Base-by-base conservation (phyloP, 2,329 filamentous ascomycete genomes). In the Aspergillus caelatus region DNA sequence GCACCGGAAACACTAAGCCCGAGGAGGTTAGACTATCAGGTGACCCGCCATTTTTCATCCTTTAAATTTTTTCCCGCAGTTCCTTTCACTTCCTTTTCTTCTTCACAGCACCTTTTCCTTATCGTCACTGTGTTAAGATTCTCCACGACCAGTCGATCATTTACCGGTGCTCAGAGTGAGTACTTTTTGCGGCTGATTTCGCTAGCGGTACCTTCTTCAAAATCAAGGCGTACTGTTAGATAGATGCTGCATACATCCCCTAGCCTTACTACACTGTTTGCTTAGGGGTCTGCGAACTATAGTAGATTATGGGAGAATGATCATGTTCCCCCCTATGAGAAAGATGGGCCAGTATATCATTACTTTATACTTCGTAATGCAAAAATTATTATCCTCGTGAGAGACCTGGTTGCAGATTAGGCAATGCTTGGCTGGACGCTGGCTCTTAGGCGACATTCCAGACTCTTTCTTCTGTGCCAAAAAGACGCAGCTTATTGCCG, bases 161-260 rank as follows among this genome's bases (percentile, higher is more conserved):
- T 95, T 86, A 88, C 81, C 81, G 83, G 88, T 95, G 94, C 92
- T 92, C 78, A 97, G 91, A 97, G 77, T 78, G 83, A 91, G 81
- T 75, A 70, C 53, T 65, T 62, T 39, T 78, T 82, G 89, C 91
- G 92, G 91, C 90, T 91, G 39, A 91, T 92, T 96, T 93, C 94
- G 94, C 94, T 97, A 97, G 91, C 93, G 88, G 91, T 90, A 90
- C 91, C 92, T 93, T 91, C 87, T 81, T 81, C 63, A 67, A 64
- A 68, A 76, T 79, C 88, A 92, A 91, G 90, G 91, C 85, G 87
- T 89, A 89, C 90, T 86, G 93, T 94, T 97, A 96, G 93, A 97
- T 97, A 96, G 93, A 87, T 88, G 88, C 89, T 93, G 92, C 90
- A 85, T 79, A 96, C 92, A 97, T 73, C 64, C 57, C 52, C 55